Percentiles rank a stretch among this genome's conserved stretches.
These are phyloP conservation scores for Claviceps maximensis DNA, from an alignment of 2,329 filamentous ascomycete genomes.

Conservation along the genomic window DNA sequence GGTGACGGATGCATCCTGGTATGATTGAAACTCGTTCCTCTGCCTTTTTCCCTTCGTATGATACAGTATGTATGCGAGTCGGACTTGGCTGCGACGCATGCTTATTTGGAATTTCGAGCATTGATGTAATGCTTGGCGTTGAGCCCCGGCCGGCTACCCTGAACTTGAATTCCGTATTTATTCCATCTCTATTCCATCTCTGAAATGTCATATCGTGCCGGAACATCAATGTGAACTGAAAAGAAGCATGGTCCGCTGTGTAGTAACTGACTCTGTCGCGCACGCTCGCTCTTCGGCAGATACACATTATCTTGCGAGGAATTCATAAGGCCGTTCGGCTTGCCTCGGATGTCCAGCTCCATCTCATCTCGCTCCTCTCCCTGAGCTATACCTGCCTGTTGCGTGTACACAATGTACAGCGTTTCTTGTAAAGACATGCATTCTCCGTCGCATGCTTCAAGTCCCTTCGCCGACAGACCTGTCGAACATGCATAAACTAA, in stretches of 20 bases:
- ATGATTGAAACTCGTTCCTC: not conserved
- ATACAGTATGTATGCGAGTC: not conserved
- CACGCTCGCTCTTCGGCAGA: not conserved
- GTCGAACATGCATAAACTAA: too few relatives aligned
- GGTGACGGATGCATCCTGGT: not conserved
- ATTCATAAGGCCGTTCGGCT: not conserved
- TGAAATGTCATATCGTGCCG: not conserved
- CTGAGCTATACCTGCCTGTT: too few relatives aligned
- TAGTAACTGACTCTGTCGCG: not conserved
- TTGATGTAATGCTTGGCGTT: not conserved
- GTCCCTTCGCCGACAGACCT: too few relatives aligned
- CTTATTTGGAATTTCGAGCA: not conserved
- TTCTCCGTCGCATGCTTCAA: not conserved
- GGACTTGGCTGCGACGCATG: not conserved
- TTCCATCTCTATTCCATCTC: not conserved
- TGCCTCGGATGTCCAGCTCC: not conserved
- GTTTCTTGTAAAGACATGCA: not conserved
- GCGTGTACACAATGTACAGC: too few relatives aligned
- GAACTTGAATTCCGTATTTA: not conserved
- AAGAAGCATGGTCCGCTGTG: not conserved
- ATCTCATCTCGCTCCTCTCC: too few relatives aligned
- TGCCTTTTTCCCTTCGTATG: not conserved
- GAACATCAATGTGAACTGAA: too few relatives aligned
- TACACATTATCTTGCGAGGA: not conserved
- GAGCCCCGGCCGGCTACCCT: not conserved